Evolutionary conservation across 805 yeast genomes (phyloP), one percentile per base, ranked within the genome.

Genomic region (Saturnispora zaruensis): DNA sequence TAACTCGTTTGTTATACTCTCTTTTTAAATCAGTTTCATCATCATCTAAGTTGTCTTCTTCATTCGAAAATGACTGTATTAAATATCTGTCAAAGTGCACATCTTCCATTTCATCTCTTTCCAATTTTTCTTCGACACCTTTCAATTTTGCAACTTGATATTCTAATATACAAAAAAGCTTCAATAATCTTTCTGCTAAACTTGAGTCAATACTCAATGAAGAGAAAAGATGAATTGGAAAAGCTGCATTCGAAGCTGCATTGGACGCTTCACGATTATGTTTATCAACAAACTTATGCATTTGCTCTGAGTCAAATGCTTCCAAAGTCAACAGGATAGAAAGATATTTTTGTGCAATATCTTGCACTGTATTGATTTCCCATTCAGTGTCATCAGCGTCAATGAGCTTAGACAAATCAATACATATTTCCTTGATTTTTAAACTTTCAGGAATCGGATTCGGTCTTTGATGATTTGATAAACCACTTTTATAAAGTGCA

Each of bases 81-180:
- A 23, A 36, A 34, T 57, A 61, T 8, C 45, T 52, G 11, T 51
- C 55, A 30, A 60, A 64, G 41, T 58, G 59, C 11, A 65, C 68
- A 36, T 59, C 81, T 58, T 81, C 86, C 20, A 71, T 68, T 32
- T 72, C 81, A 21, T 66, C 68, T 56, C 84, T 69, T 41, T 78
- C 82, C 47, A 81, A 59, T 11, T 71, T 67, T 2, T 69, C 58
- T 0, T 52, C 46, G 6, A 48, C 24, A 0, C 62, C 58, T n/a
- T 65, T 43, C 1, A 62, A 34, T 41, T 60, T 65, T 0, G 80
- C 79, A 11, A 70, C 55, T 21, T 67, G 66, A 6, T 74, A 67
- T 55, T 82, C 88, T 51, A 74, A 70, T 21, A 69, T 59, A 52
- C 80, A 66, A 53, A 74, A 82, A 3, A 73, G 58, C n/a, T 67